Evolutionary conservation across 225 moss, liverwort and hornwort genomes (phyloP).

Genomic region (Polytrichum commune): DNA sequence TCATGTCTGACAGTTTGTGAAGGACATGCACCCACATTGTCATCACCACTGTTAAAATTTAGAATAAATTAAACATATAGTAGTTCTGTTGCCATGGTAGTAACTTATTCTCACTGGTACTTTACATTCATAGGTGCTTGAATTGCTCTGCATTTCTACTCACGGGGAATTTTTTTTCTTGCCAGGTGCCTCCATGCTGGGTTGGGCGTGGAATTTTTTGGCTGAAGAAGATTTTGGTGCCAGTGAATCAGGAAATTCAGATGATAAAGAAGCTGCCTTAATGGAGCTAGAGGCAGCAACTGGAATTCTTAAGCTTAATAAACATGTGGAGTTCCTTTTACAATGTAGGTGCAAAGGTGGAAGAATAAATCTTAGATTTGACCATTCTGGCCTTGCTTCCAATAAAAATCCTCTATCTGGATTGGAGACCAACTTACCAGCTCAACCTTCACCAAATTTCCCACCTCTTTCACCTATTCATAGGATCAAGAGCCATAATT

Average conservation of each 20-base stretch:
- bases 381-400: background rate
- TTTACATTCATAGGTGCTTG: background rate
- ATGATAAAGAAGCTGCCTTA: conserved; percentile 12
- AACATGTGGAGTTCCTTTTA: conserved; percentile 11
- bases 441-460: background rate
- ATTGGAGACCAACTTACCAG: background rate
- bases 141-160: background rate
- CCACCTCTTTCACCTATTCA: background rate
- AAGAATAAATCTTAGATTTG: conserved; percentile 12
- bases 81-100: no score
- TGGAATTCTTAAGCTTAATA: background rate
- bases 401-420: conserved; percentile 2
- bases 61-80: no score
- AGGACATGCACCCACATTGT: no score
- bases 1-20: no score
- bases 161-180: background rate
- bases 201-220: conserved; percentile 23
- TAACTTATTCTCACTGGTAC: no score
- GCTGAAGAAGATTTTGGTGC: conserved; percentile 18
- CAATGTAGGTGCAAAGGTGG: conserved; percentile 9
- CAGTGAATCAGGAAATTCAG: background rate
- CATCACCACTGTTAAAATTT: no score
- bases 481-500: background rate
- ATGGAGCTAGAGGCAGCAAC: conserved; percentile 12
- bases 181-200: conserved; percentile 15